Evolutionary conservation across 2,329 filamentous ascomycete genomes (phyloP).

Genomic region (Ascochyta koolunga): DNA sequence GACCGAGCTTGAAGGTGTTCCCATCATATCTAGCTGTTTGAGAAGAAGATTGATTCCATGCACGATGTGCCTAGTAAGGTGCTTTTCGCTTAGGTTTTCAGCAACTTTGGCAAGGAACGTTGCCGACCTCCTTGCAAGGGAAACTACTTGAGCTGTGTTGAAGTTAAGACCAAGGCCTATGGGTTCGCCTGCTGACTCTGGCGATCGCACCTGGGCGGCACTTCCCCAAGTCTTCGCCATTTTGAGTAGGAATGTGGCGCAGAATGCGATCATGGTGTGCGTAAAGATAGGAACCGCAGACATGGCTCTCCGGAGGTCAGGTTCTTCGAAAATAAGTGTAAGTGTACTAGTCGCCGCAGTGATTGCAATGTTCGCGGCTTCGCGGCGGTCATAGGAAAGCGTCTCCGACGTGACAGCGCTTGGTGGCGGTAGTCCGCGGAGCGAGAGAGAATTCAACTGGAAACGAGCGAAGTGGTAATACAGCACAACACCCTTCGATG

Average conservation of each 20-base stretch:
- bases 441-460: conserved; percentile 57
- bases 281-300: conserved; percentile 58
- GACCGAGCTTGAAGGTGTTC: conserved; percentile 23
- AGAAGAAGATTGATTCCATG: conserved; percentile 37
- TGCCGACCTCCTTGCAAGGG: conserved; percentile 32
- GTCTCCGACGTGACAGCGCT: conserved; percentile 53
- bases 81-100: conserved; percentile 38
- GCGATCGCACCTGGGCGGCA: conserved; percentile 36
- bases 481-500: conserved; percentile 58
- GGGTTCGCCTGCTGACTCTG: conserved; percentile 33
- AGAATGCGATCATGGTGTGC: conserved; percentile 61
- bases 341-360: conserved; percentile 56
- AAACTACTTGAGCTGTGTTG: conserved; percentile 38
- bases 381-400: conserved; percentile 52
- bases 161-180: conserved; percentile 39
- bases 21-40: conserved; percentile 32
- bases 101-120: conserved; percentile 36
- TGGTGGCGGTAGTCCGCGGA: conserved; percentile 51
- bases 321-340: conserved; percentile 54
- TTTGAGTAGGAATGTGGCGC: conserved; percentile 59
- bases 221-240: conserved; percentile 54
- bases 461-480: conserved; percentile 63
- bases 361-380: conserved; percentile 50
- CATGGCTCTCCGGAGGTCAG: conserved; percentile 51
- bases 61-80: conserved; percentile 38